phyloP scores from a whole-genome alignment of 129 eudicot species.

The Rutidosis leptorrhynchoides region DNA sequence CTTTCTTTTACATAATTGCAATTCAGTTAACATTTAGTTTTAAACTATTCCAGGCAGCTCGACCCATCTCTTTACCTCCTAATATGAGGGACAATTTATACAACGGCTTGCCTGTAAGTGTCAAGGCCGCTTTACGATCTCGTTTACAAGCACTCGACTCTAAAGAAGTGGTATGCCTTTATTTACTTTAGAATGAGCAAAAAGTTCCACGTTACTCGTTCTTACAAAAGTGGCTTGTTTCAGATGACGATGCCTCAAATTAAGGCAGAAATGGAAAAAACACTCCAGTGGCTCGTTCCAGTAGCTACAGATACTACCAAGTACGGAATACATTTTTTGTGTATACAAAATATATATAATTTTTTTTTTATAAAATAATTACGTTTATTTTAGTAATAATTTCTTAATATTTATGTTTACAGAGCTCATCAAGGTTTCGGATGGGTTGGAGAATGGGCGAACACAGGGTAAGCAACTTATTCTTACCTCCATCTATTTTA shows the following conservation, averaged over 20 bases:
- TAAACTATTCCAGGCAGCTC: slow-evolving; percentile 57
- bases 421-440: slow-evolving; percentile 98
- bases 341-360: background rate
- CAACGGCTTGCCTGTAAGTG: slow-evolving; percentile 65
- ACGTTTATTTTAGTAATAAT: background rate
- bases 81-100: slow-evolving; percentile 74
- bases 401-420: slow-evolving; percentile 13
- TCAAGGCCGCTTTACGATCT: slow-evolving; percentile 65
- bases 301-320: slow-evolving; percentile 79
- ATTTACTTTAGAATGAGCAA: slow-evolving; percentile 3
- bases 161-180: slow-evolving; percentile 60
- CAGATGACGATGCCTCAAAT: slow-evolving; percentile 98
- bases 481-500: background rate
- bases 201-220: background rate
- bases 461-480: slow-evolving; percentile 57
- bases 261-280: slow-evolving; percentile 87
- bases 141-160: slow-evolving; percentile 47
- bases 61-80: slow-evolving; percentile 84
- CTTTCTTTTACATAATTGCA: slow-evolving; percentile 11
- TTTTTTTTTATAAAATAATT: too few relatives aligned
- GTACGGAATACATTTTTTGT: slow-evolving; percentile 56
- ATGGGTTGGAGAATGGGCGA: slow-evolving; percentile 98
- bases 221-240: slow-evolving; percentile 12
- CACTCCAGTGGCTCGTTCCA: slow-evolving; percentile 92
- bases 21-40: background rate